phyloP scores from a whole-genome alignment of 176 grass and related monocot genomes.

The Oryza meyeriana region DNA sequence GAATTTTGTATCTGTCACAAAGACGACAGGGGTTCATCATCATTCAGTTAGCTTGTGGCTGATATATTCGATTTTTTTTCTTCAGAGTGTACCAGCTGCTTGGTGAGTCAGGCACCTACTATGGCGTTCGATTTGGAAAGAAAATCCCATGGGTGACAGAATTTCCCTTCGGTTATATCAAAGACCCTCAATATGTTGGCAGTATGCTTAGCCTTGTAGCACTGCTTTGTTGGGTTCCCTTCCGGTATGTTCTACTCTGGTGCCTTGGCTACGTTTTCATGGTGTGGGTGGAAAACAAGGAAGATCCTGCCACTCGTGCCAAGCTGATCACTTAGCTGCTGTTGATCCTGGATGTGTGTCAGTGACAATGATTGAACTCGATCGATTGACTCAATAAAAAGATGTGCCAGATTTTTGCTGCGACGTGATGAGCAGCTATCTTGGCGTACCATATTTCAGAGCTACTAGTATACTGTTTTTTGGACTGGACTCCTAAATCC shows the following conservation, averaged over 20 bases:
- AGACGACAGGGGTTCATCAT: neutral
- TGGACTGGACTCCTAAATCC: no score
- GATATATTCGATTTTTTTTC: neutral
- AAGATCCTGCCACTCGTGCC: slow-evolving; percentile 68
- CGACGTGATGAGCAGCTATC: neutral
- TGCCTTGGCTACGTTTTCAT: slow-evolving; percentile 78
- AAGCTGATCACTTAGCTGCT: slow-evolving; percentile 34
- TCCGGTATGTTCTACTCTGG: slow-evolving; percentile 70
- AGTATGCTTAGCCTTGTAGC: slow-evolving; percentile 76
- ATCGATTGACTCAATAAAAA: neutral
- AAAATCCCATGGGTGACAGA: slow-evolving; percentile 69
- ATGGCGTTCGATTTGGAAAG: slow-evolving; percentile 74
- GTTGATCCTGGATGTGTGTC: neutral
- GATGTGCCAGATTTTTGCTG: neutral
- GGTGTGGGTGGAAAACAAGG: slow-evolving; percentile 71
- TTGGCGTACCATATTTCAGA: neutral
- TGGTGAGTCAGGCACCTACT: slow-evolving; percentile 86
- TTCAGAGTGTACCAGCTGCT: slow-evolving; percentile 93
- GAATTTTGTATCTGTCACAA: neutral
- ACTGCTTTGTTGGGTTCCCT: slow-evolving; percentile 68
- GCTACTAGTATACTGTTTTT: no score
- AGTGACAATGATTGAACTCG: neutral
- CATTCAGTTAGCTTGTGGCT: neutral
- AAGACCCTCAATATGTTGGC: slow-evolving; percentile 83
- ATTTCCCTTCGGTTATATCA: slow-evolving; percentile 92